These are phyloP conservation scores for Vicia sativa DNA, from an alignment of 306 rosid genomes.

Conservation along the genomic window DNA sequence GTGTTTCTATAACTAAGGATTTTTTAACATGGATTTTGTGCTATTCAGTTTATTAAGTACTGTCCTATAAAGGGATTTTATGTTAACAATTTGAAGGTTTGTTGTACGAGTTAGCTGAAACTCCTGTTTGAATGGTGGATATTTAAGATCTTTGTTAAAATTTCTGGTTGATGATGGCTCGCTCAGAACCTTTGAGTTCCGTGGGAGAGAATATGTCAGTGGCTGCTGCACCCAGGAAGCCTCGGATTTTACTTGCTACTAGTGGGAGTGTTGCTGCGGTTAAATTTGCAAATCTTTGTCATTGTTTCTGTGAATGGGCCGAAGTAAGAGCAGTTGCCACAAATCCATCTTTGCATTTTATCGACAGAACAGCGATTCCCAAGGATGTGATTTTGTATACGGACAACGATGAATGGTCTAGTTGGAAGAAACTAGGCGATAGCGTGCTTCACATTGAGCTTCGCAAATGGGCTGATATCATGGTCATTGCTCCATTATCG, in stretches of 20 bases:
- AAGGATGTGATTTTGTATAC: conserved; percentile 64
- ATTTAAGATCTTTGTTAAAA: conserved; percentile 40
- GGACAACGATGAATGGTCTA: conserved; percentile 84
- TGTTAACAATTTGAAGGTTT: conserved; percentile 38
- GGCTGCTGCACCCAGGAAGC: conserved; percentile 62
- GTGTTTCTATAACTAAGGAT: conserved; percentile 2
- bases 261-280: conserved; percentile 95
- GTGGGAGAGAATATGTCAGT: conserved; percentile 53
- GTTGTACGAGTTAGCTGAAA: conserved; percentile 35
- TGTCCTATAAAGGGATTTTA: conserved; percentile 32
- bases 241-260: conserved; percentile 92
- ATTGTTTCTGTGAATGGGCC: conserved; percentile 90
- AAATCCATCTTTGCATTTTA: conserved; percentile 79
- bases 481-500: conserved; percentile 94
- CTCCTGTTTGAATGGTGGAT: conserved; percentile 29
- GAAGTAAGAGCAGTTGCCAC: conserved; percentile 90
- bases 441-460: conserved; percentile 95
- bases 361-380: conserved; percentile 80
- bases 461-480: conserved; percentile 93
- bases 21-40: conserved; percentile 9
- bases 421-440: conserved; percentile 91
- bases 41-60: conserved; percentile 5
- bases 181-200: conserved; percentile 50
- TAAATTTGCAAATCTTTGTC: conserved; percentile 88
- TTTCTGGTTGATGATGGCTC: conserved; percentile 61